Conservation (phyloP, 164 flowering plant species). For the Macadamia tetraphylla region DNA sequence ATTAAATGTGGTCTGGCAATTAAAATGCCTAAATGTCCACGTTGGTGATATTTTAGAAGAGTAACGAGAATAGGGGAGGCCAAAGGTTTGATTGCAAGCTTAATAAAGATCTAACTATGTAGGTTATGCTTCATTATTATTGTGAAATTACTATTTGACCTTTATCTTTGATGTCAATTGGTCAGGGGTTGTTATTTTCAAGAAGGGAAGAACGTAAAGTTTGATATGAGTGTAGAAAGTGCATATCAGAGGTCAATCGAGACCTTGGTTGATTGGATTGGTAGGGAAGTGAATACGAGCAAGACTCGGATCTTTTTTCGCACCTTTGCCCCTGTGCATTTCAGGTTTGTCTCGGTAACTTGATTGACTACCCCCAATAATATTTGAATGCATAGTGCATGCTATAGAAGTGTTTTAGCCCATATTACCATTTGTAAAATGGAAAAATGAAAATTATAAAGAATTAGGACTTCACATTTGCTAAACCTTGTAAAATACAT, state of each 20-base stretch:
- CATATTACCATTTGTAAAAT: too few relatives aligned
- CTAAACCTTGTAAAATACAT: too few relatives aligned
- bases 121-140: too few relatives aligned
- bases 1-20: neutral
- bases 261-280: constrained; percentile 53
- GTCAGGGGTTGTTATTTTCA: constrained; percentile 77
- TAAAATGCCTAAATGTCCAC: too few relatives aligned
- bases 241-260: constrained; percentile 48
- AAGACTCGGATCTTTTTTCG: constrained; percentile 59
- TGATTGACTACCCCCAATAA: neutral
- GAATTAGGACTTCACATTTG: too few relatives aligned
- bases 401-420: too few relatives aligned
- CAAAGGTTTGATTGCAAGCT: neutral
- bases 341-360: constrained; percentile 42
- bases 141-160: neutral
- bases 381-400: too few relatives aligned
- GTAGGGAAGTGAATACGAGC: constrained; percentile 33
- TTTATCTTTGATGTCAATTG: neutral
- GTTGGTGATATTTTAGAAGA: too few relatives aligned
- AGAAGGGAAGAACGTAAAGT: constrained; percentile 51
- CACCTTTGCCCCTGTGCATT: constrained; percentile 68
- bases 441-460: too few relatives aligned
- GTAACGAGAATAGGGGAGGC: too few relatives aligned
- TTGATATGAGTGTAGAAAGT: constrained; percentile 52
- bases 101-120: neutral